These are phyloP conservation scores for Malus hybrid DNA, from an alignment of 331 rosid species.

Conservation along the genomic window DNA sequence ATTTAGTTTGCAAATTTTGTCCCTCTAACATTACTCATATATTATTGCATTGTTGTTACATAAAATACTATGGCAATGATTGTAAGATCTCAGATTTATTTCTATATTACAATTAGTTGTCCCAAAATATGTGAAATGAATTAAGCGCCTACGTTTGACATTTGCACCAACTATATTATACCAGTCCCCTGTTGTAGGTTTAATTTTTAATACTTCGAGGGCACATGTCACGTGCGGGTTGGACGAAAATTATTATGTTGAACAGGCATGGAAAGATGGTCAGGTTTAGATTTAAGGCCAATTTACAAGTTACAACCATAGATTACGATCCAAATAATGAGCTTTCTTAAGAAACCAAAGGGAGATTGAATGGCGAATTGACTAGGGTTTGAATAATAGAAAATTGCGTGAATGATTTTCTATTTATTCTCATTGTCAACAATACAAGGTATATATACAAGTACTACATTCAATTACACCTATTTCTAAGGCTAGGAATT, in stretches of 20 bases:
- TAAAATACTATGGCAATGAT: background rate
- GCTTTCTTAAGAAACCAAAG: background rate
- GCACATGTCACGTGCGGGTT: background rate
- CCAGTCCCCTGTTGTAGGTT: background rate
- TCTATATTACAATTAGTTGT: background rate
- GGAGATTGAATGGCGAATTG: background rate
- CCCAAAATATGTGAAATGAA: no score
- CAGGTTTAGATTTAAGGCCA: no score
- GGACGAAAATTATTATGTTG: background rate
- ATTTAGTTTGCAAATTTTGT: no score
- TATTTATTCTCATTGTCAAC: no score
- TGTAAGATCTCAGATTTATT: background rate
- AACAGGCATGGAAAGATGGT: no score
- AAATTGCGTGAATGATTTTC: no score
- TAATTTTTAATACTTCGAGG: background rate
- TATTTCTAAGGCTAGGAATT: no score
- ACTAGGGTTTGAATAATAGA: background rate
- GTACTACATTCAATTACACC: no score
- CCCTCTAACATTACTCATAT: background rate
- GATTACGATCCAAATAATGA: no score
- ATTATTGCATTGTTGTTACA: background rate
- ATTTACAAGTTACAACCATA: no score
- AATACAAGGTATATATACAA: no score
- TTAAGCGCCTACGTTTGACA: no score
- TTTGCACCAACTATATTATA: background rate